Conservation (phyloP, 768 basidiomycete species). For the Suillus weaverae region DNA sequence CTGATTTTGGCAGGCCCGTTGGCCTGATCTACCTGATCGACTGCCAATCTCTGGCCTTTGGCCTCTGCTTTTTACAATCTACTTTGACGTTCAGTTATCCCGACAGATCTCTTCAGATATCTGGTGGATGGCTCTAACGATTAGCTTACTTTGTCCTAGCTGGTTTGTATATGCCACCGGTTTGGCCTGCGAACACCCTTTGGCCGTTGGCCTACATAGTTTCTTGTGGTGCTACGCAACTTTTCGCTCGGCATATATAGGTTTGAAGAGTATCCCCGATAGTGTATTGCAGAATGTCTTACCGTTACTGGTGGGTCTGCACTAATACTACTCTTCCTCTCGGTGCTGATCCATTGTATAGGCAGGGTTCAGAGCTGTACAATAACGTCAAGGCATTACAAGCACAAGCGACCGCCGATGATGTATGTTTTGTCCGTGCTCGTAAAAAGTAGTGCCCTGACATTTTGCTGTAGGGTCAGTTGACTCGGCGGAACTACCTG, state of each 20-base stretch:
- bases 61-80: background rate
- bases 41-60: background rate
- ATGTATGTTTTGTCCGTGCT: background rate
- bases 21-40: too few relatives aligned
- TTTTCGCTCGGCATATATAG: too few relatives aligned
- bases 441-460: background rate
- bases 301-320: background rate
- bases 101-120: background rate
- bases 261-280: too few relatives aligned
- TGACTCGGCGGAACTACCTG: background rate
- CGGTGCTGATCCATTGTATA: background rate
- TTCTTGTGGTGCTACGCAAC: too few relatives aligned
- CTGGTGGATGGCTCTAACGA: background rate
- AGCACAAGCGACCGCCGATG: background rate
- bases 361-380: background rate
- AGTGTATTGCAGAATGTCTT: too few relatives aligned
- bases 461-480: background rate
- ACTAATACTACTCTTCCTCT: background rate
- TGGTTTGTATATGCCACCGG: background rate
- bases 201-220: background rate
- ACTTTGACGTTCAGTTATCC: background rate
- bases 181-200: background rate
- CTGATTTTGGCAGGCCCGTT: background rate
- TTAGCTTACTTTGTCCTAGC: background rate
- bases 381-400: background rate